phyloP scores from a whole-genome alignment of 139 green algal genomes.

The Picocystis salinarum region DNA sequence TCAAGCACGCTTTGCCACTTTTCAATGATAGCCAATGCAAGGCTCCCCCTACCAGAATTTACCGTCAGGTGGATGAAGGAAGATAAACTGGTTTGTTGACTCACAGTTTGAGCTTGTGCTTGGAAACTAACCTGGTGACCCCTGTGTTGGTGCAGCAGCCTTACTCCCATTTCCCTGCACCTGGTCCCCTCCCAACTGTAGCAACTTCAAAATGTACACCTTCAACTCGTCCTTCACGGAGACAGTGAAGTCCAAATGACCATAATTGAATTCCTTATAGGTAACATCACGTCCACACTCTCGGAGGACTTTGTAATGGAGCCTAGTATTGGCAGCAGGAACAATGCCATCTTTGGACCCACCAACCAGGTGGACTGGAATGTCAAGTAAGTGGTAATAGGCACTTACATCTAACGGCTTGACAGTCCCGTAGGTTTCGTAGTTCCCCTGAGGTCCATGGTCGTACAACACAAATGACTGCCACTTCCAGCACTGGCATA shows the following conservation, averaged over 20 bases:
- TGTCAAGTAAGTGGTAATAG: slow-evolving; percentile 44
- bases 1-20: too few species aligned
- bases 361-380: slow-evolving; percentile 72
- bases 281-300: slow-evolving; percentile 26
- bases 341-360: slow-evolving; percentile 49
- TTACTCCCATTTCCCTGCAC: too few species aligned
- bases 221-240: slow-evolving; percentile 38
- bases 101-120: too few species aligned
- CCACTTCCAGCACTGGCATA: background rate
- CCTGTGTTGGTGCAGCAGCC: too few species aligned
- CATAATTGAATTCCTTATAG: slow-evolving; percentile 67
- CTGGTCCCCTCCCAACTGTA: too few species aligned
- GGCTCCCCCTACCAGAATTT: too few species aligned
- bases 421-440: slow-evolving; percentile 36
- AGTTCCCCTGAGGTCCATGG: slow-evolving; percentile 29
- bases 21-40: too few species aligned
- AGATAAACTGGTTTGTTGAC: too few species aligned
- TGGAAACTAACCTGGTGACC: too few species aligned
- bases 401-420: slow-evolving; percentile 43
- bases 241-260: slow-evolving; percentile 83
- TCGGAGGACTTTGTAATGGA: slow-evolving; percentile 39
- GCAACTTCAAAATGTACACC: too few species aligned
- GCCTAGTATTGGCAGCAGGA: slow-evolving; percentile 21
- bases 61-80: too few species aligned
- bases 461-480: slow-evolving; percentile 64